Percentiles rank a stretch among this genome's conserved stretches.
Evolutionary conservation across 2,329 filamentous ascomycete species (phyloP).

Genomic region (Thermomyces lanuginosus): DNA sequence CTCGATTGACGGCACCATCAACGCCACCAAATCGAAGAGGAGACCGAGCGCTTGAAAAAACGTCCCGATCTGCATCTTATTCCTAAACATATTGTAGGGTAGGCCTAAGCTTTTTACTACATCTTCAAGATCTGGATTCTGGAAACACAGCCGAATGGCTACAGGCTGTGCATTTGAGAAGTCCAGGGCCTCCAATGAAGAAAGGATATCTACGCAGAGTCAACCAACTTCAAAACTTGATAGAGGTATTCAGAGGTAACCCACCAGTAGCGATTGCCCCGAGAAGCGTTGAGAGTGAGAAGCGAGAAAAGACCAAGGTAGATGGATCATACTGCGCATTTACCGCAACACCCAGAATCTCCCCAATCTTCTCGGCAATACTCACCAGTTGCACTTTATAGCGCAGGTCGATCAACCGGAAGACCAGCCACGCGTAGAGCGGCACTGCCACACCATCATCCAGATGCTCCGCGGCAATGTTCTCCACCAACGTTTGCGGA

Average conservation of each 20-base stretch:
- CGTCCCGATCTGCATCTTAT: conserved; percentile 13
- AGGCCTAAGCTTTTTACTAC: conserved; percentile 16
- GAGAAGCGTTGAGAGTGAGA: conserved; percentile 18
- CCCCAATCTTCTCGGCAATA: conserved; percentile 25
- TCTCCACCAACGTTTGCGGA: conserved; percentile 48
- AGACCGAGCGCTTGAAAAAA: conserved; percentile 13
- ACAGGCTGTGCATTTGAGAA: conserved; percentile 5
- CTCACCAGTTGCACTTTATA: conserved; percentile 24
- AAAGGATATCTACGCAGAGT: conserved; percentile 33
- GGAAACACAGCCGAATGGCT: too few relatives aligned
- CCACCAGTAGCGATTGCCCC: conserved; percentile 22
- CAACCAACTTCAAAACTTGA: too few relatives aligned
- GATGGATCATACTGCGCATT: conserved; percentile 18
- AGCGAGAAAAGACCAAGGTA: conserved; percentile 14
- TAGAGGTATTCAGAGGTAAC: conserved; percentile 9
- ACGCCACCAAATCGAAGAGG: conserved; percentile 16
- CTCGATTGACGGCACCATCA: conserved; percentile 11
- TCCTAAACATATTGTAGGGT: conserved; percentile 14
- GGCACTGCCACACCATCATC: conserved; percentile 30
- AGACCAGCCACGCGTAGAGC: conserved; percentile 38
- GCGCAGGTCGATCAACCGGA: conserved; percentile 35
- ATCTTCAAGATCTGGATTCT: too few relatives aligned
- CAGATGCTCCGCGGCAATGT: conserved; percentile 45
- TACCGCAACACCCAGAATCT: conserved; percentile 19
- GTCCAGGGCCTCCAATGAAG: conserved; percentile 23